Conservation (phyloP, 805 yeast species). For the Metschnikowia picachoensis region DNA sequence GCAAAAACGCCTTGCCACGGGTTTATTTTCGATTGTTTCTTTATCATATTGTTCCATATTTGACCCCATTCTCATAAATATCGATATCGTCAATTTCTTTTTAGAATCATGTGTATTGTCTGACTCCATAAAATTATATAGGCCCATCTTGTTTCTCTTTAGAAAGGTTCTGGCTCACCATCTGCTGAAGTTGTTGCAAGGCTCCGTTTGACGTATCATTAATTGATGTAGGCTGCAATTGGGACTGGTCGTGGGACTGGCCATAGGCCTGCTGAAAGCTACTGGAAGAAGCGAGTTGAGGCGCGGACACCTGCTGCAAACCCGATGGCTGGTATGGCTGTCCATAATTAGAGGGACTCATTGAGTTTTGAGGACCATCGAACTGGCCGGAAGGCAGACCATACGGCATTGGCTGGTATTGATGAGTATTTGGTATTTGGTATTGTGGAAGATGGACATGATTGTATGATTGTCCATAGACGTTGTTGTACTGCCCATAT, state of each 20-base stretch:
- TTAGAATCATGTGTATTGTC: too few relatives aligned
- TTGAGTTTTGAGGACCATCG: conserved; percentile 16
- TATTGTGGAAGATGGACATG: background rate
- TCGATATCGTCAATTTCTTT: too few relatives aligned
- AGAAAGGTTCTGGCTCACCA: conserved; percentile 15
- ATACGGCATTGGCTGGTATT: conserved; percentile 21
- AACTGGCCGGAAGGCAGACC: conserved; percentile 18
- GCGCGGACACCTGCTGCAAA: conserved; percentile 2
- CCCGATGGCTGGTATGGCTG: conserved; percentile 12
- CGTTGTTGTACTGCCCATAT: background rate
- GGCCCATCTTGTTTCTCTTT: conserved; percentile 1
- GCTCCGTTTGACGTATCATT: conserved; percentile 2
- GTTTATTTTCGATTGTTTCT: too few relatives aligned
- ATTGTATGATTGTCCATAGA: conserved; percentile 13
- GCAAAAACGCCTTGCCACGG: too few relatives aligned
- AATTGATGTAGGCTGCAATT: too few relatives aligned
- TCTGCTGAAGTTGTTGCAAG: conserved; percentile 17
- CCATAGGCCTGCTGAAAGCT: too few relatives aligned
- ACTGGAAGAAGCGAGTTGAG: background rate
- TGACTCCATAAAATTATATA: too few relatives aligned
- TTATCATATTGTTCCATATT: too few relatives aligned
- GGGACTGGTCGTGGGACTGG: too few relatives aligned
- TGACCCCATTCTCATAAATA: too few relatives aligned
- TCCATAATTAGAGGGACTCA: conserved; percentile 13
- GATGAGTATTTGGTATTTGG: background rate